Evolutionary conservation across 805 yeast species (phyloP).

Genomic region (Barnettozyma vustinii): DNA sequence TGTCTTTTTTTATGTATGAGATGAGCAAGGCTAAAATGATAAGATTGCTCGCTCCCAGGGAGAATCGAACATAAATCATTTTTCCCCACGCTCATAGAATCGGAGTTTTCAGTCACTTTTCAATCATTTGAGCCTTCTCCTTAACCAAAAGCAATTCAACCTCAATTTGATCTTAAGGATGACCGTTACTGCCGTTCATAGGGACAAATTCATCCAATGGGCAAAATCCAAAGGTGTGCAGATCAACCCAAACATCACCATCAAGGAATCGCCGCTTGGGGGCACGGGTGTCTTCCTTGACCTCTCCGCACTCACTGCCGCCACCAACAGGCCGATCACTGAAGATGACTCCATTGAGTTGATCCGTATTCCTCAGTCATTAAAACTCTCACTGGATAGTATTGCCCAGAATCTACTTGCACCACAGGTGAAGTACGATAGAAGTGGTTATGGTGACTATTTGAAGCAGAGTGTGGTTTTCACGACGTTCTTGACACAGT

Average conservation of each 20-base stretch:
- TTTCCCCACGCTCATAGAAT: background rate
- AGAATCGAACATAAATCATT: background rate
- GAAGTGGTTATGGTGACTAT: background rate
- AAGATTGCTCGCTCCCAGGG: background rate
- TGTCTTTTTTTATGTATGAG: no score
- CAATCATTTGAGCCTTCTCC: background rate
- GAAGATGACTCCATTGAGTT: conserved; percentile 25
- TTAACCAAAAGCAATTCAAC: background rate
- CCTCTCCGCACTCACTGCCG: background rate
- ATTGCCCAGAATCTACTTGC: conserved; percentile 18
- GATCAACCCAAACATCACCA: conserved; percentile 9
- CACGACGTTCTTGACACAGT: conserved; percentile 17
- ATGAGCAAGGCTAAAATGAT: background rate
- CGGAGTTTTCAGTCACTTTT: background rate
- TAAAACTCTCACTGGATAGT: conserved; percentile 30
- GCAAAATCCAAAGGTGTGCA: conserved; percentile 6
- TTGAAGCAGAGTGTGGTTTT: conserved; percentile 17
- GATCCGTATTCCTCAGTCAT: conserved; percentile 33
- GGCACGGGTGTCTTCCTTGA: conserved; percentile 35
- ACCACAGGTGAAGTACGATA: conserved; percentile 17
- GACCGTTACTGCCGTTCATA: conserved; percentile 5
- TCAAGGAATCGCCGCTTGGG: conserved; percentile 25
- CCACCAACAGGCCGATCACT: conserved; percentile 4
- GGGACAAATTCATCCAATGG: conserved; percentile 18
- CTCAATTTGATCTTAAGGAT: background rate